Evolutionary conservation across 2,329 filamentous ascomycete genomes (phyloP).

Genomic region (Purpureocillium takamizusanense): DNA sequence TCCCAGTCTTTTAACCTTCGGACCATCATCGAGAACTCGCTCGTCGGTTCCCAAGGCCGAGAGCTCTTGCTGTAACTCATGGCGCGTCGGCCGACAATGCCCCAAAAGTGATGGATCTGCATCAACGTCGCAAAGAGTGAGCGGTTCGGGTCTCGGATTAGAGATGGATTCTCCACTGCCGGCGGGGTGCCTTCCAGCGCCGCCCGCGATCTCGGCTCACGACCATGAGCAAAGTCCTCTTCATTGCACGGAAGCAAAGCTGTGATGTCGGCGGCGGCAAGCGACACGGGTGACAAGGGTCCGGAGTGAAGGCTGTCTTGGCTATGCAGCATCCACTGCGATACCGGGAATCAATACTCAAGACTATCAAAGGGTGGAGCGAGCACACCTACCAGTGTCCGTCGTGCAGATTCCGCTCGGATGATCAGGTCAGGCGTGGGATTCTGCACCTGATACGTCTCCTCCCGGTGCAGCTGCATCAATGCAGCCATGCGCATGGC

Average conservation of each 20-base stretch:
- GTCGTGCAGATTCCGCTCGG: slow-evolving; percentile 44
- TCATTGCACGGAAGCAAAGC: slow-evolving; percentile 44
- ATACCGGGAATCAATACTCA: neutral
- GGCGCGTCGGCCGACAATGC: slow-evolving; percentile 38
- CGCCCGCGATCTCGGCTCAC: slow-evolving; percentile 38
- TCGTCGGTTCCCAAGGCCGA: slow-evolving; percentile 36
- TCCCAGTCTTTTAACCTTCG: slow-evolving; percentile 39
- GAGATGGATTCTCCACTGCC: slow-evolving; percentile 33
- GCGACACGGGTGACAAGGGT: slow-evolving; percentile 38
- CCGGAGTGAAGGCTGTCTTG: slow-evolving; percentile 49
- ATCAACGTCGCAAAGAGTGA: slow-evolving; percentile 48
- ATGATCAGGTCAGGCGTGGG: slow-evolving; percentile 36
- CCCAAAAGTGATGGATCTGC: slow-evolving; percentile 47
- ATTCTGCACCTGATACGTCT: slow-evolving; percentile 37
- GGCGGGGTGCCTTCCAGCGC: slow-evolving; percentile 44
- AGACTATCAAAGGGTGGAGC: neutral
- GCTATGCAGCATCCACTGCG: slow-evolving; percentile 49
- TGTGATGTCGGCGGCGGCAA: slow-evolving; percentile 44
- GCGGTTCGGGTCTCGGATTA: slow-evolving; percentile 32
- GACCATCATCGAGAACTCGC: slow-evolving; percentile 37
- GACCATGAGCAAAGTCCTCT: slow-evolving; percentile 38
- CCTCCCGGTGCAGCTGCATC: slow-evolving; percentile 46
- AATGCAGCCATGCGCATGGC: slow-evolving; percentile 46
- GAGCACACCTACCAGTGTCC: slow-evolving; percentile 37
- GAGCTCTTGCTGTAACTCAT: slow-evolving; percentile 32